Percentiles rank a stretch among this genome's conserved stretches.
Evolutionary conservation across 2,329 filamentous ascomycete genomes (phyloP).

Genomic region (Talaromyces islandicus): DNA sequence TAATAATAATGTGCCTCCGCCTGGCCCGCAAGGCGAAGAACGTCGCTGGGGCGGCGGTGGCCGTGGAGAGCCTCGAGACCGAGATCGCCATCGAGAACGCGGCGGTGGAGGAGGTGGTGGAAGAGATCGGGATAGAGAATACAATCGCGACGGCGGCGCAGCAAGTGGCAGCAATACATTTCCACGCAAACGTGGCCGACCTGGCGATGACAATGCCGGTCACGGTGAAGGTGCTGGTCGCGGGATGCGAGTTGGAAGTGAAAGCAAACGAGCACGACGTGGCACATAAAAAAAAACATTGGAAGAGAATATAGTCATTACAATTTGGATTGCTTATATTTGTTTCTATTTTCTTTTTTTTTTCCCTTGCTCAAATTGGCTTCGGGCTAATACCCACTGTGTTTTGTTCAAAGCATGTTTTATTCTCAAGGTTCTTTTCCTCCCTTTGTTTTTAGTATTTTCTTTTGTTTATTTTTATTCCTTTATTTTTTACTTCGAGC

Average conservation of each 20-base stretch:
- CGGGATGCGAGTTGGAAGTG: constrained; percentile 33
- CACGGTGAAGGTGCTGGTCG: constrained; percentile 24
- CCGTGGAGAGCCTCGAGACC: constrained; percentile 27
- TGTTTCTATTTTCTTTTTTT: too few species aligned
- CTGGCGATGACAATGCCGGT: constrained; percentile 27
- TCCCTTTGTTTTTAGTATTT: neutral
- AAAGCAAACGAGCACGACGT: constrained; percentile 37
- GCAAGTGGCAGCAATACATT: constrained; percentile 23
- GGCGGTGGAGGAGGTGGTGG: constrained; percentile 24
- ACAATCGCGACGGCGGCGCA: constrained; percentile 27
- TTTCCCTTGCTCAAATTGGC: neutral
- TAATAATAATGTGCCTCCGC: constrained; percentile 20
- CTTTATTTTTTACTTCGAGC: neutral
- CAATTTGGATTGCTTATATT: neutral
- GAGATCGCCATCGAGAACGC: constrained; percentile 30
- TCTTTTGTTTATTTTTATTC: neutral
- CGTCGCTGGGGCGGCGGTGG: constrained; percentile 26
- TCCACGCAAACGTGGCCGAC: constrained; percentile 33
- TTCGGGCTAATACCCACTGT: neutral
- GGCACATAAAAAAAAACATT: constrained; percentile 22
- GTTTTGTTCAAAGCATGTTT: neutral
- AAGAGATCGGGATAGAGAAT: constrained; percentile 24
- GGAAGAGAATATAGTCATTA: neutral
- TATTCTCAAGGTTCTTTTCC: neutral
- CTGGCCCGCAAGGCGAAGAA: constrained; percentile 23